phyloP scores from a whole-genome alignment of 2,329 filamentous ascomycete species.

The Aspergillus ochraceoroseus region DNA sequence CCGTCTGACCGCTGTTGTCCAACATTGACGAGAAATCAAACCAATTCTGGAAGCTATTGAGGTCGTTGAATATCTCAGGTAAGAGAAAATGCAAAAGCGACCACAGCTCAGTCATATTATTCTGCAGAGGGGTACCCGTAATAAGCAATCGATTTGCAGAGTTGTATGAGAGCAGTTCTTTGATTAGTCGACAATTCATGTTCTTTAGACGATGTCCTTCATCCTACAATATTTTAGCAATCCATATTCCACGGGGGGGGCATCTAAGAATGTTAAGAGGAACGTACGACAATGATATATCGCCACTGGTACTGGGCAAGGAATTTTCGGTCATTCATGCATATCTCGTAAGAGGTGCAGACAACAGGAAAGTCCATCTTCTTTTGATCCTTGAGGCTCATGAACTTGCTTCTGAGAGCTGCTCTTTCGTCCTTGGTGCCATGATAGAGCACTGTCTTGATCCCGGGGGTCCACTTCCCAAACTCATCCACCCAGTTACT shows the following conservation, averaged over 20 bases:
- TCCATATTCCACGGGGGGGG: background rate
- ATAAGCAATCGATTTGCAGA: conserved; percentile 89
- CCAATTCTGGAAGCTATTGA: conserved; percentile 90
- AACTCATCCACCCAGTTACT: conserved; percentile 98
- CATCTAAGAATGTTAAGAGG: background rate
- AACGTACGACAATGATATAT: conserved; percentile 80
- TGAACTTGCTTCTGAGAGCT: conserved; percentile 64
- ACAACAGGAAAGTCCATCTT: conserved; percentile 78
- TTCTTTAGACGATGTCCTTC: conserved; percentile 98
- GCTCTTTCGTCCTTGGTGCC: conserved; percentile 74
- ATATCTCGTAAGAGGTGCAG: conserved; percentile 94
- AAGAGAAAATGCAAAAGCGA: conserved; percentile 89
- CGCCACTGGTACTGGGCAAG: conserved; percentile 87
- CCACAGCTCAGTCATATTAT: conserved; percentile 93
- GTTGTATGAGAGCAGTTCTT: conserved; percentile 78
- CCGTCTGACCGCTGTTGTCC: conserved; percentile 71
- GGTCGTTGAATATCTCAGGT: conserved; percentile 86
- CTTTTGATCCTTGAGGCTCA: conserved; percentile 63
- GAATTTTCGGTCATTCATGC: conserved; percentile 79
- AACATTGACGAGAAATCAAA: conserved; percentile 94
- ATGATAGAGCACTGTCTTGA: conserved; percentile 88
- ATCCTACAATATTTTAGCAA: conserved; percentile 52
- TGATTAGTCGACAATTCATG: conserved; percentile 84
- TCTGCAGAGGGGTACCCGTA: conserved; percentile 90
- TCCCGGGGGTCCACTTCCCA: conserved; percentile 77